These are phyloP conservation scores for Suillus brevipes DNA, from an alignment of 768 basidiomycete genomes.

Conservation along the genomic window DNA sequence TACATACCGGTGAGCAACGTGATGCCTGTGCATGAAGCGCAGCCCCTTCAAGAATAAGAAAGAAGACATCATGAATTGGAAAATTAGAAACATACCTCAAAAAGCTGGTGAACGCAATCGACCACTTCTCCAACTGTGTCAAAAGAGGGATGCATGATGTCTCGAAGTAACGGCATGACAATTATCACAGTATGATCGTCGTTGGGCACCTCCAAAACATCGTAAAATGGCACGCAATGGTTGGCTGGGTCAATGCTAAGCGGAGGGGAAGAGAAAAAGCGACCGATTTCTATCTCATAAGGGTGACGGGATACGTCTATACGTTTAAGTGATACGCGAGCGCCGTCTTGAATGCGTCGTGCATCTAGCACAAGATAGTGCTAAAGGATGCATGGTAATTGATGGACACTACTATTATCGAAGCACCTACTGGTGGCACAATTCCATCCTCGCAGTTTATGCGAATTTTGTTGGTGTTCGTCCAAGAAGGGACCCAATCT, in stretches of 20 bases:
- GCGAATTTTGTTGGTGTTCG: not conserved
- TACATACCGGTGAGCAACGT: conserved; percentile 39
- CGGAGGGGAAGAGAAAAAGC: conserved; percentile 14
- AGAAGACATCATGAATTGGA: too few relatives aligned
- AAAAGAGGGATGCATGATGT: conserved; percentile 16
- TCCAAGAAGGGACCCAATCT: conserved; percentile 25
- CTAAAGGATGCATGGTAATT: not conserved
- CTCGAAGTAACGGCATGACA: conserved; percentile 26
- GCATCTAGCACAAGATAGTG: conserved; percentile 25
- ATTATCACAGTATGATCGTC: conserved; percentile 15
- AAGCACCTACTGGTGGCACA: not conserved
- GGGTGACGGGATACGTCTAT: conserved; percentile 12
- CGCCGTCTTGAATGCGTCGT: conserved; percentile 21
- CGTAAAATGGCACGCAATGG: conserved; percentile 25
- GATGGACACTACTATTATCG: not conserved
- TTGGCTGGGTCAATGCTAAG: conserved; percentile 13
- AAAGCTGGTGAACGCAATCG: conserved; percentile 22
- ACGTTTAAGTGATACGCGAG: conserved; percentile 29
- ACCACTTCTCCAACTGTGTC: conserved; percentile 25
- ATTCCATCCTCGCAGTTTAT: conserved; percentile 8
- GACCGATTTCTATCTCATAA: conserved; percentile 19
- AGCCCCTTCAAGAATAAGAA: conserved; percentile 34
- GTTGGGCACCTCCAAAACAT: conserved; percentile 12
- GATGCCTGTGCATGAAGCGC: conserved; percentile 38
- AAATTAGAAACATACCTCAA: too few relatives aligned